Conservation (phyloP, 2,329 filamentous ascomycete species). For the Fusarium sp. region DNA sequence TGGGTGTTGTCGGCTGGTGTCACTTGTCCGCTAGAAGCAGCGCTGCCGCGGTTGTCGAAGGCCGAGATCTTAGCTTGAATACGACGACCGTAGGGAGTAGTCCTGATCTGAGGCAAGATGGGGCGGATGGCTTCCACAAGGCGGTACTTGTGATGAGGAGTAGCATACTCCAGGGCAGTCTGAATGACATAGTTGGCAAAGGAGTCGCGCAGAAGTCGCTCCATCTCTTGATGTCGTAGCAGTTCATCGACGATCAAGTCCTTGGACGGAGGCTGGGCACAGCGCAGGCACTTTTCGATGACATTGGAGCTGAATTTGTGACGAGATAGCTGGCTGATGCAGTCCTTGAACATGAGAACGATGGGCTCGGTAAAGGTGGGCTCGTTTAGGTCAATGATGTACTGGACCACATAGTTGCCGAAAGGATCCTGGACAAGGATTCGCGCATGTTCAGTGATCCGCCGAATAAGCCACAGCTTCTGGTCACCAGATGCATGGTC, state of each 20-base stretch:
- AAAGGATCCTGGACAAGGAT: constrained; percentile 95
- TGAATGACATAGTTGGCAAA: constrained; percentile 99
- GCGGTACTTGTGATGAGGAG: constrained; percentile 78
- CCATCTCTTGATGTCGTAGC: constrained; percentile 79
- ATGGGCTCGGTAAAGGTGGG: constrained; percentile 89
- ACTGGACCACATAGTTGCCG: constrained; percentile 98
- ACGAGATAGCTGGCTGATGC: constrained; percentile 81
- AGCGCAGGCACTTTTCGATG: constrained; percentile 95
- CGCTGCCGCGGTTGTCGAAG: constrained; percentile 65
- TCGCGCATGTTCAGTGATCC: constrained; percentile 91
- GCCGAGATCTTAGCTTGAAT: constrained; percentile 89
- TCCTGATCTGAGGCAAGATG: constrained; percentile 85
- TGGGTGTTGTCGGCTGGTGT: constrained; percentile 68
- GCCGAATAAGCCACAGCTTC: constrained; percentile 86
- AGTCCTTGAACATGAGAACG: constrained; percentile 82
- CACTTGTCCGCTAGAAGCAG: constrained; percentile 63
- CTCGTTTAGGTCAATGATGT: constrained; percentile 96
- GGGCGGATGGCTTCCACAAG: constrained; percentile 90
- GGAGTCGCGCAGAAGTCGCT: constrained; percentile 89
- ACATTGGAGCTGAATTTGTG: constrained; percentile 99
- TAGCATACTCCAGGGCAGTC: constrained; percentile 90
- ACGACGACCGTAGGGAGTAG: constrained; percentile 93
- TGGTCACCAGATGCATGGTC: constrained; percentile 94
- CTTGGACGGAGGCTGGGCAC: constrained; percentile 80
- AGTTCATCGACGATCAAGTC: constrained; percentile 90